phyloP scores from a whole-genome alignment of 805 yeast species.

The Cyberlindnera subsufficiens region DNA sequence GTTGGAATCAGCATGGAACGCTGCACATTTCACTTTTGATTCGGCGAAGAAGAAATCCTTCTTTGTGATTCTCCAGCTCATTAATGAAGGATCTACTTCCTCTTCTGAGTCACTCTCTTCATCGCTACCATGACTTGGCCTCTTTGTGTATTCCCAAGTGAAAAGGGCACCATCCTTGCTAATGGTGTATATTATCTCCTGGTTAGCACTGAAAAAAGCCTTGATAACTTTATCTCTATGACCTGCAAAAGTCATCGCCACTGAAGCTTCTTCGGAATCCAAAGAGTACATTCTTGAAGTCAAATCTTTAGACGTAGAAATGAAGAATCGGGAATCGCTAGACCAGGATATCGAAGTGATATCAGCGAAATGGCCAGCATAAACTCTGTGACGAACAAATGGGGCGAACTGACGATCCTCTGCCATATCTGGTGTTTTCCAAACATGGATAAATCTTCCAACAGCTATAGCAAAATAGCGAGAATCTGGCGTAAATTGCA shows the following conservation, averaged over 20 bases:
- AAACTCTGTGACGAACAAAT: constrained; percentile 81
- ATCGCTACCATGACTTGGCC: constrained; percentile 37
- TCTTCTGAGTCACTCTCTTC: constrained; percentile 37
- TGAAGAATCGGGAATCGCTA: constrained; percentile 77
- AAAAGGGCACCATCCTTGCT: constrained; percentile 94
- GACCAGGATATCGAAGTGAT: constrained; percentile 83
- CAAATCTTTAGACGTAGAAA: constrained; percentile 85
- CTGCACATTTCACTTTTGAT: constrained; percentile 68
- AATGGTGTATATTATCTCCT: constrained; percentile 85
- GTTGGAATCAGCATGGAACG: constrained; percentile 71
- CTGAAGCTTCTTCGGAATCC: constrained; percentile 60
- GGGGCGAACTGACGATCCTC: constrained; percentile 96
- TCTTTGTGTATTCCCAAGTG: constrained; percentile 79
- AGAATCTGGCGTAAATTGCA: constrained; percentile 88
- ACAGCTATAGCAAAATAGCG: constrained; percentile 78
- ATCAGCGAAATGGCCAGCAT: constrained; percentile 90
- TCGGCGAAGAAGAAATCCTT: constrained; percentile 70
- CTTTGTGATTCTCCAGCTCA: constrained; percentile 78
- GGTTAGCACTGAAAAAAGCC: constrained; percentile 84
- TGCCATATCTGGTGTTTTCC: constrained; percentile 80
- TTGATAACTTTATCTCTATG: constrained; percentile 84
- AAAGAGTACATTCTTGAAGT: constrained; percentile 83
- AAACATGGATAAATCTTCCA: constrained; percentile 79
- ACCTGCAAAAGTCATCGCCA: constrained; percentile 84
- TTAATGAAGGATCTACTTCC: constrained; percentile 31